These are phyloP conservation scores for Microstroma glucosiphilum DNA, from an alignment of 1,284 basidiomycete genomes.

Conservation along the genomic window DNA sequence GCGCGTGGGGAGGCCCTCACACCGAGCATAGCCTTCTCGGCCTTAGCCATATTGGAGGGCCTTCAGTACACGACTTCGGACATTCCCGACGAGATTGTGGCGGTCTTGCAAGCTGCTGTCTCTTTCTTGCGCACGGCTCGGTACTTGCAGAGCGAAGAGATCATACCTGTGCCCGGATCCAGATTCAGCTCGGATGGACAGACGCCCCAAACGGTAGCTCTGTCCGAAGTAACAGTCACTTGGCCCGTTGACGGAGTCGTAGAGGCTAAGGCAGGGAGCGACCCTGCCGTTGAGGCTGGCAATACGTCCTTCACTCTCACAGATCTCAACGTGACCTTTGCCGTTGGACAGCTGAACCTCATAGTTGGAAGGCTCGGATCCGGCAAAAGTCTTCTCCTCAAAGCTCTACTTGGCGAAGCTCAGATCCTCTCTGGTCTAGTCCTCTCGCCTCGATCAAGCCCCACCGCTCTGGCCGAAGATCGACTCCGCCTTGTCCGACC, in stretches of 20 bases:
- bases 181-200: too few relatives aligned
- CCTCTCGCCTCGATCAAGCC: background rate
- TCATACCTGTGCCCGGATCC: background rate
- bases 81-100: background rate
- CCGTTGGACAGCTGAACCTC: slow-evolving; percentile 26
- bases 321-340: slow-evolving; percentile 28
- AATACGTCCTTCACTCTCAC: slow-evolving; percentile 22
- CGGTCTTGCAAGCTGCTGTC: background rate
- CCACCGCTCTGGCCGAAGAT: slow-evolving; percentile 6
- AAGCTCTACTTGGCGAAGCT: slow-evolving; percentile 41
- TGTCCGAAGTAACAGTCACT: slow-evolving; percentile 3
- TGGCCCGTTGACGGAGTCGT: background rate
- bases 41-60: background rate
- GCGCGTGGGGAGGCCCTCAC: slow-evolving; percentile 1
- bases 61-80: background rate
- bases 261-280: background rate
- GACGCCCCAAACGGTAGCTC: background rate
- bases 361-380: slow-evolving; percentile 43
- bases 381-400: slow-evolving; percentile 43
- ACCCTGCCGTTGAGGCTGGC: too few relatives aligned
- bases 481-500: background rate
- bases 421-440: slow-evolving; percentile 26
- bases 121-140: background rate
- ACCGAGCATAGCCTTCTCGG: background rate
- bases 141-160: slow-evolving; percentile 1